Percentiles rank a stretch among this genome's conserved stretches.
Conservation (phyloP, 2,329 filamentous ascomycete genomes). For the Calonectria honghensis region DNA sequence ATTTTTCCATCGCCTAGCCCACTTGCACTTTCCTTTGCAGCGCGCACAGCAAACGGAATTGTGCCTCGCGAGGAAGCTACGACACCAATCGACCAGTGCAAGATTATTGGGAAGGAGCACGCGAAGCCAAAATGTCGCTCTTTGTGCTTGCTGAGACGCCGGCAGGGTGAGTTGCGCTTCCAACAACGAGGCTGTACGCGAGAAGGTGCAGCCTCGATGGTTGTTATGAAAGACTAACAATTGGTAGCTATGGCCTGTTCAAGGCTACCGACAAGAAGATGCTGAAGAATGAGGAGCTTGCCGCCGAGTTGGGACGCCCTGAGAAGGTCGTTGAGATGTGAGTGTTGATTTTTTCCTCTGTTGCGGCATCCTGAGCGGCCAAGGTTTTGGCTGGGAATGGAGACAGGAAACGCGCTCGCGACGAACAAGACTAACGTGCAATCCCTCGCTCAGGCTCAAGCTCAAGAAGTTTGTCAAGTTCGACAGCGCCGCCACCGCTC, state of each 20-base stretch:
- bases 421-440: constrained; percentile 38
- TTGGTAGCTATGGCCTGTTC: constrained; percentile 91
- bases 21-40: constrained; percentile 59
- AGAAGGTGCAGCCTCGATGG: constrained; percentile 35
- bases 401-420: background rate
- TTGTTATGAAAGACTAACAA: constrained; percentile 56
- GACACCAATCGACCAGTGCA: constrained; percentile 58
- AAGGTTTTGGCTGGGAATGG: constrained; percentile 1
- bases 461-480: constrained; percentile 99
- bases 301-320: constrained; percentile 83
- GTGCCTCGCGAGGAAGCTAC: constrained; percentile 61
- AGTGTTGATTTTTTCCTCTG: constrained; percentile 62
- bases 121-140: constrained; percentile 81
- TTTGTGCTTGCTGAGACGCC: constrained; percentile 96
- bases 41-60: constrained; percentile 61
- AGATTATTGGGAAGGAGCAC: constrained; percentile 56
- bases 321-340: constrained; percentile 92
- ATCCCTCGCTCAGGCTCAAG: constrained; percentile 79
- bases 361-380: constrained; percentile 31
- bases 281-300: constrained; percentile 88
- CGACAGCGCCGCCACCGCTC: constrained; percentile 90
- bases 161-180: constrained; percentile 76
- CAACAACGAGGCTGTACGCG: constrained; percentile 38
- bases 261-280: constrained; percentile 99
- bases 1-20: constrained; percentile 63